Percentiles rank a stretch among this genome's conserved stretches.
Conservation (phyloP, 176 grass and related monocot genomes). For the Pharus latifolius region DNA sequence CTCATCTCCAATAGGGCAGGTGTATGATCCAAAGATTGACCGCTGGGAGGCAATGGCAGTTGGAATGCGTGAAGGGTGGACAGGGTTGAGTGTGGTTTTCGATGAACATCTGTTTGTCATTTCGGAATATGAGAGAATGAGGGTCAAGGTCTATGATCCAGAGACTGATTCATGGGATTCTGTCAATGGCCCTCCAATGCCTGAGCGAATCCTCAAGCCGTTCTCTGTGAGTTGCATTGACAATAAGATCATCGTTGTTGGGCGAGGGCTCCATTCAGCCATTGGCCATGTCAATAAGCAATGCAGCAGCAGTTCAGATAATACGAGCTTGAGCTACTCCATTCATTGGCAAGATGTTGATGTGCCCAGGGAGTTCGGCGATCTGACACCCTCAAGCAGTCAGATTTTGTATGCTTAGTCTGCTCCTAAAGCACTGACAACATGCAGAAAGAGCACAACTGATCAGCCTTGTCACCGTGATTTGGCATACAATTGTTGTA, state of each 20-base stretch:
- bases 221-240: conserved; percentile 58
- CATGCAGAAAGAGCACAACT: not conserved
- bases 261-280: conserved; percentile 54
- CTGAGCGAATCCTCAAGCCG: conserved; percentile 66
- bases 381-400: conserved; percentile 74
- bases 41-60: conserved; percentile 65
- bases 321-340: conserved; percentile 23
- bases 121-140: conserved; percentile 83
- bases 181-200: conserved; percentile 46
- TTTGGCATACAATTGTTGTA: not conserved
- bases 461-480: not conserved
- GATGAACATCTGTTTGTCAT: conserved; percentile 57
- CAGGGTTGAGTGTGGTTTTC: conserved; percentile 46
- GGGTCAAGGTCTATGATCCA: conserved; percentile 65
- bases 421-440: not conserved
- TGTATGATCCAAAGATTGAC: conserved; percentile 55
- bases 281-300: conserved; percentile 54
- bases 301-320: not conserved
- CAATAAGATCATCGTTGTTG: conserved; percentile 52
- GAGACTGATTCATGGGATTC: conserved; percentile 59
- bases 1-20: conserved; percentile 66
- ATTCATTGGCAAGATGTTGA: conserved; percentile 74
- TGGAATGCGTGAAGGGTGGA: conserved; percentile 97
- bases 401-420: conserved; percentile 74
- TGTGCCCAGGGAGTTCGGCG: conserved; percentile 34